Percentiles rank a stretch among this genome's conserved stretches.
These are phyloP conservation scores for Phlebiopsis flavidoalba DNA, from an alignment of 768 basidiomycete species.

Conservation along the genomic window DNA sequence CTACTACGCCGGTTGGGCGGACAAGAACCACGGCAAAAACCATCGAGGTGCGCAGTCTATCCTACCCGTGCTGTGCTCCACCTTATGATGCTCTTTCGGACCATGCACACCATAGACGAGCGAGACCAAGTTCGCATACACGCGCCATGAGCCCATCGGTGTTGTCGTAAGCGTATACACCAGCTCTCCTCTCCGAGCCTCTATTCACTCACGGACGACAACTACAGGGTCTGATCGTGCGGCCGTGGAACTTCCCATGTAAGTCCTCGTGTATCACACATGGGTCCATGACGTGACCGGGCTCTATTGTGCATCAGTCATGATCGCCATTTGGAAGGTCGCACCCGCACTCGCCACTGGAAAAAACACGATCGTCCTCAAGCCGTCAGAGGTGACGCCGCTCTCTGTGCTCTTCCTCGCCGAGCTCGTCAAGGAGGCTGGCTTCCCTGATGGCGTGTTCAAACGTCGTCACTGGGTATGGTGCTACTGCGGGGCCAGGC, in stretches of 20 bases:
- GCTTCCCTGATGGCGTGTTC: slow-evolving; percentile 73
- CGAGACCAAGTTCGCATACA: slow-evolving; percentile 57
- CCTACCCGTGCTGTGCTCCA: background rate
- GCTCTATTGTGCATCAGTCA: slow-evolving; percentile 23
- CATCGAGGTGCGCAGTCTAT: slow-evolving; percentile 26
- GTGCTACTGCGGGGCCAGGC: slow-evolving; percentile 64
- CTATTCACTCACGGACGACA: background rate
- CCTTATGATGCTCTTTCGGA: background rate
- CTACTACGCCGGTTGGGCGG: slow-evolving; percentile 89
- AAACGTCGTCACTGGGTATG: slow-evolving; percentile 76
- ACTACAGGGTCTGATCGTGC: slow-evolving; percentile 38
- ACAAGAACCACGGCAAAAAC: slow-evolving; percentile 55
- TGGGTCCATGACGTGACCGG: background rate
- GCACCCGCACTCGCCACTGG: slow-evolving; percentile 76
- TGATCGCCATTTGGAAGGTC: slow-evolving; percentile 72
- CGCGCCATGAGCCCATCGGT: slow-evolving; percentile 62
- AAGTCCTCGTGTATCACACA: slow-evolving; percentile 14
- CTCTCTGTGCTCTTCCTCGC: slow-evolving; percentile 51
- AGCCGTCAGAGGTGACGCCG: slow-evolving; percentile 79
- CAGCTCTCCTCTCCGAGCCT: background rate
- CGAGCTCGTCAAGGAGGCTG: slow-evolving; percentile 58
- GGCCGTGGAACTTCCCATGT: slow-evolving; percentile 70
- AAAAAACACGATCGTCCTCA: slow-evolving; percentile 75
- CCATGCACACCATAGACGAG: slow-evolving; percentile 30
- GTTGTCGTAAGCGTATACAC: slow-evolving; percentile 31